These are phyloP conservation scores for Chaetomium cochliodes DNA, from an alignment of 495 filamentous ascomycete genomes.

Conservation along the genomic window DNA sequence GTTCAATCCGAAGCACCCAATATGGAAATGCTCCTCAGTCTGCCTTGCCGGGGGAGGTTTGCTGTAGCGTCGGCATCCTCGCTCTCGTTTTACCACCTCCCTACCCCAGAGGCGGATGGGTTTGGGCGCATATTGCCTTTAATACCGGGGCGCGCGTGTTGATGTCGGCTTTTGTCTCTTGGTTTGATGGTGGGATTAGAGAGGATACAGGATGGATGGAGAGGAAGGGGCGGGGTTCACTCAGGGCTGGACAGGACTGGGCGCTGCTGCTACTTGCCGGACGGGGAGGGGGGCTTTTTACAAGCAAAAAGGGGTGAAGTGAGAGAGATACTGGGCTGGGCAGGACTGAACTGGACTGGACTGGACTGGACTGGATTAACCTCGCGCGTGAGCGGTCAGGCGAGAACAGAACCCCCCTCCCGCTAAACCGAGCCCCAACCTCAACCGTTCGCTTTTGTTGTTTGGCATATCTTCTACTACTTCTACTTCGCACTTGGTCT, in stretches of 20 bases:
- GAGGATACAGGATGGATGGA: neutral
- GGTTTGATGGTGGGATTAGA: conserved; percentile 1
- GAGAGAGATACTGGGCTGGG: neutral
- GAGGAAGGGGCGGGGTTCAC: neutral
- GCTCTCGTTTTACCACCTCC: neutral
- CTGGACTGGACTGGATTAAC: neutral
- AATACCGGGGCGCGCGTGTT: neutral
- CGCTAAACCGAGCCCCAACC: neutral
- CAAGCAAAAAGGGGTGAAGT: neutral
- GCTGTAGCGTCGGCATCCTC: neutral
- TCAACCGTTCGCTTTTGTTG: neutral
- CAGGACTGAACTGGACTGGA: conserved; percentile 9
- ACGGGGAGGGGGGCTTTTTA: neutral
- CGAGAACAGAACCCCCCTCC: neutral
- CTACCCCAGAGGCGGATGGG: neutral
- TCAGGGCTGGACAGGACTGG: neutral
- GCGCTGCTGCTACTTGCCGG: neutral
- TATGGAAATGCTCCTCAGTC: neutral
- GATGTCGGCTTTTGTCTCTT: neutral
- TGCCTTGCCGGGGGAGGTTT: neutral
- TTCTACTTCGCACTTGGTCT: conserved; percentile 3
- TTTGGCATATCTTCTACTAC: neutral
- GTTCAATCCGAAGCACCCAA: neutral
- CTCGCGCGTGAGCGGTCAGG: neutral
- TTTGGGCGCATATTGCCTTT: neutral